Evolutionary conservation across 805 yeast species (phyloP).

Genomic region (Candida sithepensis): DNA sequence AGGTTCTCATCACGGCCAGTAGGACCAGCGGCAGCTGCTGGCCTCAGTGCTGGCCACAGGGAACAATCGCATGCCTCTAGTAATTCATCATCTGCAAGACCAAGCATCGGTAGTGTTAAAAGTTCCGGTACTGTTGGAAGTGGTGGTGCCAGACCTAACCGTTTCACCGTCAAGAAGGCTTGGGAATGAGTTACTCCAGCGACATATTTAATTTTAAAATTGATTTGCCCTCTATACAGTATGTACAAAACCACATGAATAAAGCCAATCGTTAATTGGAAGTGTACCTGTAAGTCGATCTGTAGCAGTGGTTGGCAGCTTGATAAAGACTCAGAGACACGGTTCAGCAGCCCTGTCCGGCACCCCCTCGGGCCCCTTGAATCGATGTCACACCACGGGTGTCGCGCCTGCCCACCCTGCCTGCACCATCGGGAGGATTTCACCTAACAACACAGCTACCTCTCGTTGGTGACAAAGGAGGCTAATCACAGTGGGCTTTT

Average conservation of each 20-base stretch:
- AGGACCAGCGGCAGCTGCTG: neutral
- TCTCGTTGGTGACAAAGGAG: neutral
- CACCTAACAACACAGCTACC: neutral
- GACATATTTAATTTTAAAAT: no score
- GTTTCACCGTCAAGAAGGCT: constrained; percentile 7
- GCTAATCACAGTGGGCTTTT: no score
- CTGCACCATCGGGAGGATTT: neutral
- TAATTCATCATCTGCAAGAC: neutral
- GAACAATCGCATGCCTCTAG: neutral
- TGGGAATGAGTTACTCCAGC: constrained; percentile 8
- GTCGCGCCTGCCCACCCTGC: neutral
- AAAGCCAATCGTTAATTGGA: no score
- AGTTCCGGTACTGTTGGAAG: neutral
- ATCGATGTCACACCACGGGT: neutral
- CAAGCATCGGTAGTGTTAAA: neutral
- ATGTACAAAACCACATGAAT: no score
- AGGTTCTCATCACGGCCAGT: constrained; percentile 8
- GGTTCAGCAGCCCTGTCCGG: constrained; percentile 1
- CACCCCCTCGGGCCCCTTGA: neutral
- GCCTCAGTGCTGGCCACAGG: neutral
- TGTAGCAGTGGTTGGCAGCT: no score
- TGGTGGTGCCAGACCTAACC: constrained; percentile 1
- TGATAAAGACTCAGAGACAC: no score
- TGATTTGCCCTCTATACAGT: no score
- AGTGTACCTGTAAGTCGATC: no score